phyloP scores from a whole-genome alignment of 2,329 filamentous ascomycete genomes.

The Microsporum ferrugineum region DNA sequence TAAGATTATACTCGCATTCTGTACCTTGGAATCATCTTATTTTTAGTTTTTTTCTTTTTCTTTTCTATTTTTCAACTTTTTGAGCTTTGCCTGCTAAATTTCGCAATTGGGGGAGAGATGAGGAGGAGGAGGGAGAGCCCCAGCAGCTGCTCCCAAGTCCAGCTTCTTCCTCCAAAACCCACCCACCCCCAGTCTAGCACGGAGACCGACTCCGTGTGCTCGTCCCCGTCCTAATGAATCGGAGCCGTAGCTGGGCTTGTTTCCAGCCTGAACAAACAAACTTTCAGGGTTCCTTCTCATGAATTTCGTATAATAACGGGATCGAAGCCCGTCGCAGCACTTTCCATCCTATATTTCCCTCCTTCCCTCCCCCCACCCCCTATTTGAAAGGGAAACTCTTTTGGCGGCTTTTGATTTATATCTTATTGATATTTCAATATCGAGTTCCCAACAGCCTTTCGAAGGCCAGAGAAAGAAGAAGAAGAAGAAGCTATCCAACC shows the following conservation, averaged over 20 bases:
- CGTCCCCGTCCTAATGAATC: neutral
- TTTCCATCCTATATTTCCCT: neutral
- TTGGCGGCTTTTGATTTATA: neutral
- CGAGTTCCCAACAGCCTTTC: too few species aligned
- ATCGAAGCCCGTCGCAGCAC: neutral
- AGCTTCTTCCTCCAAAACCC: neutral
- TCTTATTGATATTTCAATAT: too few species aligned
- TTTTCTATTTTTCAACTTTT: neutral
- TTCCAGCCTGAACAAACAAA: neutral
- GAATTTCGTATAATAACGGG: neutral
- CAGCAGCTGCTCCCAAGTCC: neutral
- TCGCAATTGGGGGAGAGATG: neutral
- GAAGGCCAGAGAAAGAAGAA: too few species aligned
- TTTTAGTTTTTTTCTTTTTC: neutral
- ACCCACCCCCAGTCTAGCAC: neutral
- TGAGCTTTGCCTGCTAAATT: neutral
- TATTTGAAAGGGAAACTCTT: neutral
- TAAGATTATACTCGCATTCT: neutral
- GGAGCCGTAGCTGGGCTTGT: neutral
- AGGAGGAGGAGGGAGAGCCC: neutral
- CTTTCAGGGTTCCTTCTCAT: neutral
- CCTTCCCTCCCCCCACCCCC: neutral
- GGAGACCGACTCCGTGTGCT: neutral
- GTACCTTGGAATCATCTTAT: neutral
- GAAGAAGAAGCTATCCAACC: too few species aligned